phyloP scores from a whole-genome alignment of 1,284 basidiomycete genomes.

The Naganishia albida region DNA sequence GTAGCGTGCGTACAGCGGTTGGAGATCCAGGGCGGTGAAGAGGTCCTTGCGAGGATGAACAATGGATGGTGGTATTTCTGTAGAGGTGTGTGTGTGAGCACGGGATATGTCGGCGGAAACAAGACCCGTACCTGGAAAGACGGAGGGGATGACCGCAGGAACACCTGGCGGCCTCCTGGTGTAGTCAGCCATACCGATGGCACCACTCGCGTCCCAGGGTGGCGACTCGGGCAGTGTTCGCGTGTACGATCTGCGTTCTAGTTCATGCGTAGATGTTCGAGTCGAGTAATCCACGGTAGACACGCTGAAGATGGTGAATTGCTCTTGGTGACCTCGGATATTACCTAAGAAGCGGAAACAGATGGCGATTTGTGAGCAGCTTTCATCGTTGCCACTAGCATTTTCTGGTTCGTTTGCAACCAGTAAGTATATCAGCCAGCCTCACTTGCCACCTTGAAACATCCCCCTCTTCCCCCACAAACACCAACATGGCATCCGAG shows the following conservation, averaged over 20 bases:
- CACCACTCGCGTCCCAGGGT: too few relatives aligned
- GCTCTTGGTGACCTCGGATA: not conserved
- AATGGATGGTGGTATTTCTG: constrained; percentile 14
- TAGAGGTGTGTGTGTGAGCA: not conserved
- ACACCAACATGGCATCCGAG: constrained; percentile 32
- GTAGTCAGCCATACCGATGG: not conserved
- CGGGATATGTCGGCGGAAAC: not conserved
- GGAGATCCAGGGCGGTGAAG: constrained; percentile 21
- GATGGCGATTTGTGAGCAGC: not conserved
- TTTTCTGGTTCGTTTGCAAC: not conserved
- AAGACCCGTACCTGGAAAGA: constrained; percentile 14
- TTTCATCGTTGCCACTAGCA: constrained; percentile 11
- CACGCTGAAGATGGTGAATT: too few relatives aligned
- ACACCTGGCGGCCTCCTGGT: constrained; percentile 17
- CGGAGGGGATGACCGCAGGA: constrained; percentile 12
- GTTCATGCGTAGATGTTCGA: not conserved
- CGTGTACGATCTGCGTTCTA: not conserved
- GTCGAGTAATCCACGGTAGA: too few relatives aligned
- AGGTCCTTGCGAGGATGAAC: constrained; percentile 23
- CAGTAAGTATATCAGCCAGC: not conserved
- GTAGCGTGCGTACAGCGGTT: constrained; percentile 22
- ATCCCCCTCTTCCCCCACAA: not conserved
- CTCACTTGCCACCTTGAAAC: not conserved
- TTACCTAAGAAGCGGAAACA: constrained; percentile 5
- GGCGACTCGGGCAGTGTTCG: too few relatives aligned